These are phyloP conservation scores for Phytophthora macrochlamydospora DNA, from an alignment of 352 stramenopile genomes.

Conservation along the genomic window DNA sequence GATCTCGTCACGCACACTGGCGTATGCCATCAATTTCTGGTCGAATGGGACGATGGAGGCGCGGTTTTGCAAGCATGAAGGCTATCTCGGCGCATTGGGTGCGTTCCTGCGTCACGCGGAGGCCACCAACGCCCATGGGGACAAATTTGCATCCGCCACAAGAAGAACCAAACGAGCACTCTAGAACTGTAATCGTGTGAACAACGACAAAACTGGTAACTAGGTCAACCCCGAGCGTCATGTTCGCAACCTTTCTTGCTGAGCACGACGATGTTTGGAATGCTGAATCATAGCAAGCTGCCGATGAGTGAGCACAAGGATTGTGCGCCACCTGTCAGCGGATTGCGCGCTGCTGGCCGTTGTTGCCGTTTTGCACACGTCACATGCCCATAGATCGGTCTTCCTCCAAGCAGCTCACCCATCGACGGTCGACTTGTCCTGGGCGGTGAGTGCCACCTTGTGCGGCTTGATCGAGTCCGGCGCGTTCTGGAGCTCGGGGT, in stretches of 20 bases:
- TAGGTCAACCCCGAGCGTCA: too few relatives aligned
- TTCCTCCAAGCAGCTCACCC: background rate
- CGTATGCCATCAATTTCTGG: slow-evolving; percentile 99
- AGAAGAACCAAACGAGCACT: slow-evolving; percentile 15
- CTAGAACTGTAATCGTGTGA: background rate
- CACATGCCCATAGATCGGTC: background rate
- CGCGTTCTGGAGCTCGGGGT: background rate
- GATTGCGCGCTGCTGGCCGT: background rate
- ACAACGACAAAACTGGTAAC: background rate
- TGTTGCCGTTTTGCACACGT: background rate
- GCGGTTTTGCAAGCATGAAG: slow-evolving; percentile 96
- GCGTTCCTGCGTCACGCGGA: slow-evolving; percentile 94
- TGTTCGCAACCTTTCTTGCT: too few relatives aligned
- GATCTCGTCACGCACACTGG: slow-evolving; percentile 92
- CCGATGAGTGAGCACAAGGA: background rate
- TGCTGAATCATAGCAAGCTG: background rate
- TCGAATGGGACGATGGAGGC: slow-evolving; percentile 93
- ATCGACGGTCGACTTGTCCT: background rate
- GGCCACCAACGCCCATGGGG: slow-evolving; percentile 68
- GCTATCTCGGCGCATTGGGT: slow-evolving; percentile 97
- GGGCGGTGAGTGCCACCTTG: too few relatives aligned
- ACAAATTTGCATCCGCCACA: slow-evolving; percentile 61
- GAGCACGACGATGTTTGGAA: too few relatives aligned
- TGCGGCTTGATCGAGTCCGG: background rate
- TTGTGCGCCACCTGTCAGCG: background rate